phyloP scores from a whole-genome alignment of 108 stramenopile species.

The Aureococcus anophagefferens region DNA sequence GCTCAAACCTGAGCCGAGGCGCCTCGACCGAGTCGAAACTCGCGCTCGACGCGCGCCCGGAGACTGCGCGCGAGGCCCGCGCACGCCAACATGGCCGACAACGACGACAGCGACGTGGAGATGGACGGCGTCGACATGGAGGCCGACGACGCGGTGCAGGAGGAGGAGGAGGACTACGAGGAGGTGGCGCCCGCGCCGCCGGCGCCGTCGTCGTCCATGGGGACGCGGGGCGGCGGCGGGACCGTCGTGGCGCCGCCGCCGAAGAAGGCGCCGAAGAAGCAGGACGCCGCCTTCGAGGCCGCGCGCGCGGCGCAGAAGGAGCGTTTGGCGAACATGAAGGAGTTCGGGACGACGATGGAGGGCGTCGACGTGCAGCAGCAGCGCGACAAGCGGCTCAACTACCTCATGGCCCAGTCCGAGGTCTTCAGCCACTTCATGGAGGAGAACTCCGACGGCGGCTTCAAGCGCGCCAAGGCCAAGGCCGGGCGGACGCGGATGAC shows the following conservation, averaged over 20 bases:
- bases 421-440: constrained; percentile 96
- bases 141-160: constrained; percentile 7
- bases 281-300: constrained; percentile 50
- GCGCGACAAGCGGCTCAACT: constrained; percentile 52
- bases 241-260: constrained; percentile 7
- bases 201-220: constrained; percentile 14
- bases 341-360: constrained; percentile 9
- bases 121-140: constrained; percentile 30
- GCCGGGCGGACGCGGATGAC: constrained; percentile 59
- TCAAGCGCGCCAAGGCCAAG: constrained; percentile 14
- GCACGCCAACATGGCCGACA: no score
- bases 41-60: no score
- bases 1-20: no score
- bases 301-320: constrained; percentile 58
- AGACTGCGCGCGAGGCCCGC: no score
- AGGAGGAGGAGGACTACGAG: constrained; percentile 23
- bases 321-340: constrained; percentile 46
- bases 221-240: constrained; percentile 7
- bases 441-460: constrained; percentile 44
- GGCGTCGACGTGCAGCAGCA: not conserved
- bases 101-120: constrained; percentile 19
- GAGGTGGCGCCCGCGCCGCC: constrained; percentile 19
- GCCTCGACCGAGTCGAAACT: no score
- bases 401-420: constrained; percentile 84
- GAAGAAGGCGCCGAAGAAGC: constrained; percentile 21